Evolutionary conservation across 768 basidiomycete genomes (phyloP), one percentile per base, ranked within the genome.

Genomic region (Gloeophyllum trabeum): DNA sequence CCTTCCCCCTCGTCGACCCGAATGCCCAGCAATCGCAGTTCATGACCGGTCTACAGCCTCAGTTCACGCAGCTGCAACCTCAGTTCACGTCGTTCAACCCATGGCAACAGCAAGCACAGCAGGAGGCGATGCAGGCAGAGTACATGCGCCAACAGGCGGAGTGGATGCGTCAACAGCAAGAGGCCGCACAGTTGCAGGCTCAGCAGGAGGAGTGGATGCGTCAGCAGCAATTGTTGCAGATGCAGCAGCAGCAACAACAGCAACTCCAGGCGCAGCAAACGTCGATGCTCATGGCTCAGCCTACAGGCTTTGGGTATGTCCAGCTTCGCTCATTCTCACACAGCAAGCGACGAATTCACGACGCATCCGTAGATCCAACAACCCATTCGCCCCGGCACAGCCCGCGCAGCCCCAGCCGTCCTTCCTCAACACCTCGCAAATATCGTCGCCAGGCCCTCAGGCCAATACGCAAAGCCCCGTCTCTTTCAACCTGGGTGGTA

Each of bases 21-120:
- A n/a, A n/a, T n/a, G n/a, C n/a, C n/a, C n/a, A n/a, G n/a, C n/a
- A n/a, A n/a, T n/a, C n/a, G n/a, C 62, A 60, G 41, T 59, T 53
- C 32, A 67, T 69, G 47, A 62, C 52, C 43, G 58, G 58, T 23
- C 55, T 89, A 22, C 86, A 88, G 54, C 82, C 86, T 2, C 90
- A 91, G 51, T 80, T 71, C 54, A 85, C 84, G 1, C 63, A 71
- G 10, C 53, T 90, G 35, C 83, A 83, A 50, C 85, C 86, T 0
- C 91, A 93, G 52, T 88, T 85, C 58, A 91, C 88, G 5, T 79
- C 86, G 1, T 97, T 90, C 71, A 98, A 98, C 59, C 88, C 88
- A 0, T 91, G 89, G 48, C 86, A 89, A 54, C 90, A 92, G 57
- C 93, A 93, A 56, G 77, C 83, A 37, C 85, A 93, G 52, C 90